Evolutionary conservation across 306 rosid genomes (phyloP).

Genomic region (Hippophae tibetana): DNA sequence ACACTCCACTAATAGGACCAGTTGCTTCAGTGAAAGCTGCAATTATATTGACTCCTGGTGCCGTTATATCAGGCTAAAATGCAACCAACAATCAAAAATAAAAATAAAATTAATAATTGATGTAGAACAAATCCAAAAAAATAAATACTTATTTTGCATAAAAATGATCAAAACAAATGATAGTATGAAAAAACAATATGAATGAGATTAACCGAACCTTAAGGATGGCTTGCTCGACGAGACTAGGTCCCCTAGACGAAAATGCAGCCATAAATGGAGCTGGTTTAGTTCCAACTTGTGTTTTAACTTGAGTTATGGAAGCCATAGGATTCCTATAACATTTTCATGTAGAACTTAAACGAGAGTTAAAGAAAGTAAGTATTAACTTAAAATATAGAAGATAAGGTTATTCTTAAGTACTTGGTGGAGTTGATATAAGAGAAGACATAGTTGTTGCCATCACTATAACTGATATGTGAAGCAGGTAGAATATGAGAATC

Average conservation of each 20-base stretch:
- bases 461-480: conserved; percentile 26
- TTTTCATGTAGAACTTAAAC: background rate
- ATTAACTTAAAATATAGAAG: background rate
- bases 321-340: conserved; percentile 41
- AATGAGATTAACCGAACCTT: conserved; percentile 34
- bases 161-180: no score
- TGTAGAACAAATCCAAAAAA: background rate
- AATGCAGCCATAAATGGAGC: conserved; percentile 50
- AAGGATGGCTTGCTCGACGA: conserved; percentile 30
- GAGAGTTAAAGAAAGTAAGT: background rate
- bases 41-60: conserved; percentile 37
- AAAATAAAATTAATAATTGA: background rate
- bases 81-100: background rate
- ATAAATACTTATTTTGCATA: no score
- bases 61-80: conserved; percentile 46
- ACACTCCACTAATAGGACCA: conserved; percentile 6
- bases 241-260: conserved; percentile 70
- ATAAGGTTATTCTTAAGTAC: conserved; percentile 21
- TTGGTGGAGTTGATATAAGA: conserved; percentile 36
- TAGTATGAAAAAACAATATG: no score
- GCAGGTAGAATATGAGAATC: conserved; percentile 49
- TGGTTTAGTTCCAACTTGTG: conserved; percentile 28
- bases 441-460: conserved; percentile 30
- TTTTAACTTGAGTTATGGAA: conserved; percentile 27
- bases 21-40: conserved; percentile 17